Evolutionary conservation across 257 asterid species (phyloP).

Genomic region (Vinca minor): DNA sequence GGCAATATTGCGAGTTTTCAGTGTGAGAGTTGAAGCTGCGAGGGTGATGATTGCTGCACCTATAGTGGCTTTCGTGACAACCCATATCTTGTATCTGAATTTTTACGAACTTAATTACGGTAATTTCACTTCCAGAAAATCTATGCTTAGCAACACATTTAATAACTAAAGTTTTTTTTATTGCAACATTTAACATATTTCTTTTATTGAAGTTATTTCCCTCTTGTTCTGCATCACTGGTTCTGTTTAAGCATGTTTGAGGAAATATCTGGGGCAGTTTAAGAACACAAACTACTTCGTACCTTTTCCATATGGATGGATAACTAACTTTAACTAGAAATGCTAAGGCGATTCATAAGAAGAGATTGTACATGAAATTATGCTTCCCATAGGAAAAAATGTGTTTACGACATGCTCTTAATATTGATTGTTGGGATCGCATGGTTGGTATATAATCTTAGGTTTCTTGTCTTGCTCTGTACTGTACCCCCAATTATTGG

Average conservation of each 20-base stretch:
- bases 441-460: no score
- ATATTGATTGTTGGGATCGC: neutral
- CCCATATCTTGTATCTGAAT: conserved; percentile 74
- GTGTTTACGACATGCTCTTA: neutral
- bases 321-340: neutral
- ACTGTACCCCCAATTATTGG: no score
- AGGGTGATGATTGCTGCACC: conserved; percentile 93
- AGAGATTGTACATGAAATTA: neutral
- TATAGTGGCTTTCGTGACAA: conserved; percentile 53
- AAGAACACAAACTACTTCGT: neutral
- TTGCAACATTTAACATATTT: neutral
- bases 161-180: no score
- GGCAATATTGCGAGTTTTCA: conserved; percentile 59
- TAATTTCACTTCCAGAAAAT: conserved; percentile 24
- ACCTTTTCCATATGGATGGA: neutral
- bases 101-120: conserved; percentile 56
- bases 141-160: conserved; percentile 2
- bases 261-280: neutral
- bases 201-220: neutral
- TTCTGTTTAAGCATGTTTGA: neutral
- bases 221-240: neutral
- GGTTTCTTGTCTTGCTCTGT: no score
- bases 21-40: conserved; percentile 57
- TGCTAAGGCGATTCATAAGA: neutral
- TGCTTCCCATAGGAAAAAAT: neutral